phyloP scores from a whole-genome alignment of 345 rosid genomes.

The Luvunga scandens region DNA sequence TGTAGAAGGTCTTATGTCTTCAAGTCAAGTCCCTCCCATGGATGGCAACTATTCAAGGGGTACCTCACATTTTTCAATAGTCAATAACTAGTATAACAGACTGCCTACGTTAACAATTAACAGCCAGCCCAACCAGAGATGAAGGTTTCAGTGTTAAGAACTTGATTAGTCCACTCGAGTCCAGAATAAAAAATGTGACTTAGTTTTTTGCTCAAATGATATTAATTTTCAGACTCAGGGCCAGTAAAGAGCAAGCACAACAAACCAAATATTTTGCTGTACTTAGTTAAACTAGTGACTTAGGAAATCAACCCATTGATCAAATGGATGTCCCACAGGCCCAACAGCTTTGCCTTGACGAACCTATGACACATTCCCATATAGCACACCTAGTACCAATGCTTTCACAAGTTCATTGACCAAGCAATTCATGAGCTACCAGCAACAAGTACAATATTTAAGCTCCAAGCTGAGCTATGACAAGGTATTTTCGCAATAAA shows the following conservation, averaged over 20 bases:
- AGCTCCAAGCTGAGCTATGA: not conserved
- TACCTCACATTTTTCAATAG: not conserved
- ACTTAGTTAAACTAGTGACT: not conserved
- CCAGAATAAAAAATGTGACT: not conserved
- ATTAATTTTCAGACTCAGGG: not conserved
- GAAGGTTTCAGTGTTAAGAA: not conserved
- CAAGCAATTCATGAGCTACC: not conserved
- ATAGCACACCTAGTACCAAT: not conserved
- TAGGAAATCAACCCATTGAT: not conserved
- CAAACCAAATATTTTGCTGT: not conserved
- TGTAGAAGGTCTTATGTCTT: not conserved
- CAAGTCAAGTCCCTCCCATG: not conserved
- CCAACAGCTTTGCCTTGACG: not conserved
- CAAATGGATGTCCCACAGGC: not conserved
- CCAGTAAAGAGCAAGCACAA: not conserved
- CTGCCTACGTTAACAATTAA: not conserved
- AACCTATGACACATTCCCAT: not conserved
- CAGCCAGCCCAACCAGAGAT: not conserved
- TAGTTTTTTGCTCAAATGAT: not conserved
- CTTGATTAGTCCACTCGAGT: not conserved
- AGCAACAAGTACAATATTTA: not conserved
- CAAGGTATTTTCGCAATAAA: not conserved
- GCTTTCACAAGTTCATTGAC: not conserved
- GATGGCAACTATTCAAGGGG: not conserved
- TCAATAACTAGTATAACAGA: not conserved